Percentiles rank a stretch among this genome's conserved stretches.
Evolutionary conservation across 257 asterid genomes (phyloP).

Genomic region (Vinca minor): DNA sequence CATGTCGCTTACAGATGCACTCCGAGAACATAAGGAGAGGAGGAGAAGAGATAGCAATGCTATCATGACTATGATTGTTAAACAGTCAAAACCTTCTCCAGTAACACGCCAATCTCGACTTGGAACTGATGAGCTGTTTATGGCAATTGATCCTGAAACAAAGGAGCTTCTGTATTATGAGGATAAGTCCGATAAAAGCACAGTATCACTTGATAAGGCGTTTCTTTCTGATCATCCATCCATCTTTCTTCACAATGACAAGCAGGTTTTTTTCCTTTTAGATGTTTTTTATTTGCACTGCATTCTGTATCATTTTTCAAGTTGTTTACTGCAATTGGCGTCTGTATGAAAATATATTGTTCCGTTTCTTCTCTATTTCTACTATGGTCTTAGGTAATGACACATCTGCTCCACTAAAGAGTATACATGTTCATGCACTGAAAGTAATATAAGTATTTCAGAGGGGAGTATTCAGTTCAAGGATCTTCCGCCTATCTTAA

Average conservation of each 20-base stretch:
- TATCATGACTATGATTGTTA: constrained; percentile 87
- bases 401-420: neutral
- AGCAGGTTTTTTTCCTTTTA: constrained; percentile 59
- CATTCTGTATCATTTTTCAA: neutral
- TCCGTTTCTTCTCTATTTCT: too few relatives aligned
- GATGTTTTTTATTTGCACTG: constrained; percentile 13
- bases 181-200: constrained; percentile 67
- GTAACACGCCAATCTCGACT: constrained; percentile 81
- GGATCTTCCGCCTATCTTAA: too few relatives aligned
- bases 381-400: neutral
- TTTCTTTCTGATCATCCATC: constrained; percentile 57
- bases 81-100: constrained; percentile 73
- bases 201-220: constrained; percentile 57
- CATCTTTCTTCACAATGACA: constrained; percentile 75
- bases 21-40: constrained; percentile 85
- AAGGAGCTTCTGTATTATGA: constrained; percentile 83
- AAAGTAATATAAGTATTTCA: neutral
- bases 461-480: neutral
- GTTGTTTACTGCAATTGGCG: neutral
- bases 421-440: neutral
- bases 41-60: constrained; percentile 80
- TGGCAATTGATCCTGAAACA: constrained; percentile 83
- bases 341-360: neutral
- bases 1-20: constrained; percentile 73
- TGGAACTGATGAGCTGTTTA: constrained; percentile 87